Evolutionary conservation across 352 stramenopile species (phyloP).

Genomic region (Pythium rhizo-oryzae): DNA sequence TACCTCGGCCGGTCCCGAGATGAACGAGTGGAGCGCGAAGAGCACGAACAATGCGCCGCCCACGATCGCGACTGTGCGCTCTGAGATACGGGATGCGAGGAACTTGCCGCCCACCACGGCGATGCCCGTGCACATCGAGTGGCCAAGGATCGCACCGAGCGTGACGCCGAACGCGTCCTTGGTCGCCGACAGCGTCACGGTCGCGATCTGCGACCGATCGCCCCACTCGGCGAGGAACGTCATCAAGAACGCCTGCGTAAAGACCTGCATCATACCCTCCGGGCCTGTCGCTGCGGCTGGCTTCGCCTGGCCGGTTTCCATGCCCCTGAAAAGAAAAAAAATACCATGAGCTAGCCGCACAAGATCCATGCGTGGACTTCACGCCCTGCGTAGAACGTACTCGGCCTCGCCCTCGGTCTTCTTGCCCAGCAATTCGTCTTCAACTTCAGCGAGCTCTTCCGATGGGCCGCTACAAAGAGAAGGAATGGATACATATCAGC

Average conservation of each 20-base stretch:
- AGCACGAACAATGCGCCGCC: conserved; percentile 96
- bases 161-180: conserved; percentile 96
- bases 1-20: conserved; percentile 70
- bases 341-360: neutral
- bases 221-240: conserved; percentile 99
- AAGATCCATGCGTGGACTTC: neutral
- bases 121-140: conserved; percentile 98
- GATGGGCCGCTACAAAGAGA: conserved; percentile 58
- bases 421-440: conserved; percentile 86
- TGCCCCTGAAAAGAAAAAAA: conserved; percentile 19
- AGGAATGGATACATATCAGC: neutral
- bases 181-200: conserved; percentile 96
- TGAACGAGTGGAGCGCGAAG: conserved; percentile 97
- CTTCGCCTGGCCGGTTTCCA: conserved; percentile 36
- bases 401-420: conserved; percentile 69
- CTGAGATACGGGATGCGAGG: conserved; percentile 97
- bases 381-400: conserved; percentile 31
- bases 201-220: conserved; percentile 98
- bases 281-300: conserved; percentile 10
- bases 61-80: conserved; percentile 97
- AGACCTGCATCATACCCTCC: conserved; percentile 85
- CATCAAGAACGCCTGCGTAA: conserved; percentile 96
- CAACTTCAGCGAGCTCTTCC: conserved; percentile 79
- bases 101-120: conserved; percentile 98
- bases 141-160: conserved; percentile 95